Conservation (phyloP, 2,329 filamentous ascomycete genomes). For the Scytalidium lignicola region DNA sequence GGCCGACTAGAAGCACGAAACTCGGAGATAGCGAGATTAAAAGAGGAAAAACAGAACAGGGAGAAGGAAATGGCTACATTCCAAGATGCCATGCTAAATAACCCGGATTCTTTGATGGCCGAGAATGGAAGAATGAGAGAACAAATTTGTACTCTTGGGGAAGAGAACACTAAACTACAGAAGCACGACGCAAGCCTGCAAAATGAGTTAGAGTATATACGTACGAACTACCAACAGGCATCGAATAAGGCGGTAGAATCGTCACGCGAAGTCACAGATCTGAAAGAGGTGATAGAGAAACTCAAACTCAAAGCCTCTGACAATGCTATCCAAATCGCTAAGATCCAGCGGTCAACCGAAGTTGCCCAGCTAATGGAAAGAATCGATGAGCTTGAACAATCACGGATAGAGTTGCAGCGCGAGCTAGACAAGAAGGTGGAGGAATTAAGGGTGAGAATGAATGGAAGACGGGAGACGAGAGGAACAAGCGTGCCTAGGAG, state of each 20-base stretch:
- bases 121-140: slow-evolving; percentile 36
- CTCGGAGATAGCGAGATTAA: slow-evolving; percentile 18
- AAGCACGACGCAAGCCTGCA: slow-evolving; percentile 12
- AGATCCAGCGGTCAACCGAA: slow-evolving; percentile 19
- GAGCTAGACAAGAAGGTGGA: slow-evolving; percentile 34
- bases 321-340: slow-evolving; percentile 22
- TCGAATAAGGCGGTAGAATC: slow-evolving; percentile 17
- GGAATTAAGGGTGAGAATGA: slow-evolving; percentile 31
- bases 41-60: slow-evolving; percentile 14
- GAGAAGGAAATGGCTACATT: slow-evolving; percentile 23
- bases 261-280: slow-evolving; percentile 9
- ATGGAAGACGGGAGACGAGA: slow-evolving; percentile 32
- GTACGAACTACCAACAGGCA: slow-evolving; percentile 23
- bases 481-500: slow-evolving; percentile 24
- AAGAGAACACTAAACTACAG: slow-evolving; percentile 16
- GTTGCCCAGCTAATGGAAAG: slow-evolving; percentile 13
- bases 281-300: slow-evolving; percentile 11
- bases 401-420: slow-evolving; percentile 28
- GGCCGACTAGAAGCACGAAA: slow-evolving; percentile 15
- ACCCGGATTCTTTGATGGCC: slow-evolving; percentile 32
- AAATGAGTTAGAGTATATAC: slow-evolving; percentile 24
- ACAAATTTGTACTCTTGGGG: slow-evolving; percentile 23
- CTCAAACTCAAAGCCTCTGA: slow-evolving; percentile 18
- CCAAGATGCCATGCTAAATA: slow-evolving; percentile 16
- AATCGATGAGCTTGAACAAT: slow-evolving; percentile 28